A percentile compares a stretch with the other conserved stretches of the same genome.
phyloP scores from a whole-genome alignment of 345 rosid genomes.

The Arabidopsis suecica region DNA sequence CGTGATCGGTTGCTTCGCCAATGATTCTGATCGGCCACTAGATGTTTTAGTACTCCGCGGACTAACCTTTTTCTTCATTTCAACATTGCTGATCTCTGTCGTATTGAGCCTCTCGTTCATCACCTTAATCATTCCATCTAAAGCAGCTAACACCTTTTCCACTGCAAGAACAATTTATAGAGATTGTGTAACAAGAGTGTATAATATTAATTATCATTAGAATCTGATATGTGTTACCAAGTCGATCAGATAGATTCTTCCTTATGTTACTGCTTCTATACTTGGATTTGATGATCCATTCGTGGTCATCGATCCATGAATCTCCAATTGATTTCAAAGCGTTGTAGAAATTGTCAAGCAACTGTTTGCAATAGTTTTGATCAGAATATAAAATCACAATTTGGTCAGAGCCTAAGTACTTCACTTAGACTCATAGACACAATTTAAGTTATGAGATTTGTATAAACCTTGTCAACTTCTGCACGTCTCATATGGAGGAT shows the following conservation, averaged over 20 bases:
- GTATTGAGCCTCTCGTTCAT: conserved; percentile 55
- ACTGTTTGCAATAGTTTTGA: conserved; percentile 45
- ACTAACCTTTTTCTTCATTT: conserved; percentile 36
- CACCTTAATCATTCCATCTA: conserved; percentile 58
- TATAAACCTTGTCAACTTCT: conserved; percentile 57
- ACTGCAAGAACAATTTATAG: conserved; percentile 47
- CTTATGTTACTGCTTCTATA: conserved; percentile 42
- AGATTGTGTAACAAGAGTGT: neutral
- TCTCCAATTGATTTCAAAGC: conserved; percentile 67
- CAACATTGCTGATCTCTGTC: conserved; percentile 52
- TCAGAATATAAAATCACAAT: neutral
- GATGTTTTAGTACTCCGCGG: conserved; percentile 14
- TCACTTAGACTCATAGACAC: neutral
- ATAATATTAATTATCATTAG: neutral
- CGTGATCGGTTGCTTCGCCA: conserved; percentile 37
- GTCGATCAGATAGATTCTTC: conserved; percentile 48
- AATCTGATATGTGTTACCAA: conserved; percentile 43
- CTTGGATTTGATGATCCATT: conserved; percentile 56
- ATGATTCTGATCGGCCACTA: conserved; percentile 21
- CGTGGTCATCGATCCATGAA: conserved; percentile 62
- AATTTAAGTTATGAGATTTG: neutral
- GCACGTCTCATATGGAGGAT: conserved; percentile 51
- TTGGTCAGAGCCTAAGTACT: conserved; percentile 2
- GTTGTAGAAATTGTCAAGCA: conserved; percentile 54
- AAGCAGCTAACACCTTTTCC: conserved; percentile 57